phyloP scores from a whole-genome alignment of 2,329 filamentous ascomycete genomes.

The Ophidiomyces ophidiicola region DNA sequence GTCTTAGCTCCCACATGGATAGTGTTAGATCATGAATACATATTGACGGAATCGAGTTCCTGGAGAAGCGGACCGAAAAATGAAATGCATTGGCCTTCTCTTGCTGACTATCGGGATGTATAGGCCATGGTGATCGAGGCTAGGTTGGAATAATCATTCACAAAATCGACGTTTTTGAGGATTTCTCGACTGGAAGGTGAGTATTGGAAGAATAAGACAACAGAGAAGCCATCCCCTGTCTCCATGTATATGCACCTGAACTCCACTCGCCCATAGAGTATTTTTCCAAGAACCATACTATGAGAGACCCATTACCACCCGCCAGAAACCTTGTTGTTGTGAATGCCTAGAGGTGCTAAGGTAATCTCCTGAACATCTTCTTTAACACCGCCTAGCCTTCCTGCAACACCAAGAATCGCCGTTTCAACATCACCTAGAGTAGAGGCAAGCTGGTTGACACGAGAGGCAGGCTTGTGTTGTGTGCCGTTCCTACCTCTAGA shows the following conservation, averaged over 20 bases:
- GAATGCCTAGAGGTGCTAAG: slow-evolving; percentile 28
- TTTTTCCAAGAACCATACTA: not conserved
- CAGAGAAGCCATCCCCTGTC: too few species aligned
- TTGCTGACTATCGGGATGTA: too few species aligned
- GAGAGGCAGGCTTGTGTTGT: slow-evolving; percentile 34
- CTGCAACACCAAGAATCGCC: slow-evolving; percentile 51
- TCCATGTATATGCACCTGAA: slow-evolving; percentile 10
- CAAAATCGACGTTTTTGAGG: too few species aligned
- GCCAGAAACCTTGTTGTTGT: slow-evolving; percentile 9
- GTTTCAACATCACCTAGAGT: slow-evolving; percentile 55
- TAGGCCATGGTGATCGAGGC: too few species aligned
- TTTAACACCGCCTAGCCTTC: slow-evolving; percentile 46
- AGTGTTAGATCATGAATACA: too few species aligned
- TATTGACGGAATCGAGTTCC: too few species aligned
- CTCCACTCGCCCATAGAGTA: slow-evolving; percentile 2
- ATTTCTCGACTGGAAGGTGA: too few species aligned
- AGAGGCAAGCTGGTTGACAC: slow-evolving; percentile 39
- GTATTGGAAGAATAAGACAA: slow-evolving; percentile 1
- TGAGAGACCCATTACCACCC: slow-evolving; percentile 8
- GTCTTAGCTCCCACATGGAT: too few species aligned
- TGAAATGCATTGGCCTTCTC: too few species aligned
- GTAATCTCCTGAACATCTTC: slow-evolving; percentile 50
- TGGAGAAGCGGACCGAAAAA: too few species aligned
- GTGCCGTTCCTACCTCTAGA: slow-evolving; percentile 31
- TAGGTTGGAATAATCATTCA: too few species aligned